phyloP scores from a whole-genome alignment of 257 asterid species.

The Lantana camara region DNA sequence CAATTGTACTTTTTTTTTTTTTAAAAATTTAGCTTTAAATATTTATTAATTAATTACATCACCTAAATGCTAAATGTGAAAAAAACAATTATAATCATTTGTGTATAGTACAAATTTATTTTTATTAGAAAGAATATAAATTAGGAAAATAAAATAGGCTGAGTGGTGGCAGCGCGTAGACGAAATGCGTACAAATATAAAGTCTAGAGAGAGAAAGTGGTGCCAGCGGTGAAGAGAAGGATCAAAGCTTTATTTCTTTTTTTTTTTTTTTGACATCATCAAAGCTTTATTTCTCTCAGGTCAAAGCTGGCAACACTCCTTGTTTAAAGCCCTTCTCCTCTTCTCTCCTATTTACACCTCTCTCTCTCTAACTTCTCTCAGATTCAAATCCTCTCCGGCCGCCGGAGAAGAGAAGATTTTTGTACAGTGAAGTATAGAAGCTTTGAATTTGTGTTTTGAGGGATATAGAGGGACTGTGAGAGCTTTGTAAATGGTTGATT shows the following conservation, averaged over 20 bases:
- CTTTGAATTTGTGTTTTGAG: conserved; percentile 17
- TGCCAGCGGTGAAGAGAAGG: conserved; percentile 81
- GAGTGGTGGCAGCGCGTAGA: conserved; percentile 26
- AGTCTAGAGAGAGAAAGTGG: conserved; percentile 43
- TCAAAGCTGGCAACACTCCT: no score
- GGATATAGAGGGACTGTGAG: background rate
- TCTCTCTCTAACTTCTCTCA: conserved; percentile 25
- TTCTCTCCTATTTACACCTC: conserved; percentile 30
- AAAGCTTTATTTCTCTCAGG: no score
- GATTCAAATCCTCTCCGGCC: conserved; percentile 25
- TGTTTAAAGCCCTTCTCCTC: conserved; percentile 18
- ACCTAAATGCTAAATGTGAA: no score
- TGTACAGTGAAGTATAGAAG: conserved; percentile 11
- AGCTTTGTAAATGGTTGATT: conserved; percentile 42
- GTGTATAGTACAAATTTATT: background rate
- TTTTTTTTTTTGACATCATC: no score
- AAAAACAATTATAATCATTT: no score
- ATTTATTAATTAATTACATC: no score
- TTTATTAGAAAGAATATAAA: background rate
- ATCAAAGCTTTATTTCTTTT: conserved; percentile 43
- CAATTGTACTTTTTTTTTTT: no score
- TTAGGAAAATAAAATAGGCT: background rate
- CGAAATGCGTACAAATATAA: background rate
- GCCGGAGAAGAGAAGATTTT: conserved; percentile 16
- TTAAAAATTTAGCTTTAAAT: no score